A percentile compares a stretch with the other conserved stretches of the same genome.
Evolutionary conservation across 2,329 filamentous ascomycete genomes (phyloP).

Genomic region (Alternaria burnsii): DNA sequence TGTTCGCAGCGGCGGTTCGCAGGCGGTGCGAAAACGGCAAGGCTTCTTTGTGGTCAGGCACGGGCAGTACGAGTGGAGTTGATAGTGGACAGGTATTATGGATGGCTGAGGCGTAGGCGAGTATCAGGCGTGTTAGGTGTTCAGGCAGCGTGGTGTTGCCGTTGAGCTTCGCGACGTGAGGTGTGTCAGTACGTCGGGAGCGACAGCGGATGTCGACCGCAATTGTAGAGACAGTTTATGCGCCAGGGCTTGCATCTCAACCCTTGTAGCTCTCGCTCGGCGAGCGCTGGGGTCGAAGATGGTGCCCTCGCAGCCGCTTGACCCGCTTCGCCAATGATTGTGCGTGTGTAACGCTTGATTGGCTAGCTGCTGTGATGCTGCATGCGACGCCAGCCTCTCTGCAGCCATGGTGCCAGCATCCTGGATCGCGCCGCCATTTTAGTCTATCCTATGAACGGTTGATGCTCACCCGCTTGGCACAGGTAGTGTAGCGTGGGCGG

Average conservation of each 20-base stretch:
- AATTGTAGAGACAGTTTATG: conserved; percentile 49
- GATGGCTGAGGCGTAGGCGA: conserved; percentile 43
- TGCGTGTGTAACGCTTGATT: conserved; percentile 21
- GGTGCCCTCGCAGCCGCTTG: conserved; percentile 36
- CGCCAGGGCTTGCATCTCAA: conserved; percentile 27
- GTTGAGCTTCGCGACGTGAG: conserved; percentile 43
- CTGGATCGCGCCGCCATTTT: conserved; percentile 24
- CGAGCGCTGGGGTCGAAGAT: conserved; percentile 16
- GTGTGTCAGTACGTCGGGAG: conserved; percentile 44
- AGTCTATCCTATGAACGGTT: conserved; percentile 27
- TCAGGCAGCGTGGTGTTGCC: conserved; percentile 37
- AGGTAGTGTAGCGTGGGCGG: conserved; percentile 19
- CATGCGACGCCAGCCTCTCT: conserved; percentile 30
- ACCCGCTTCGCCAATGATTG: conserved; percentile 18
- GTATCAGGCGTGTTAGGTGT: conserved; percentile 47
- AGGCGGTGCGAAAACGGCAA: conserved; percentile 25
- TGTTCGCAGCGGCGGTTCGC: conserved; percentile 22
- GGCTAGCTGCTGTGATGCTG: conserved; percentile 32
- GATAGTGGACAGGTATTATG: conserved; percentile 19
- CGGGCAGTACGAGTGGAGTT: conserved; percentile 13
- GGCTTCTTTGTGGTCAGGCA: conserved; percentile 33
- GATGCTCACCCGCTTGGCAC: conserved; percentile 23
- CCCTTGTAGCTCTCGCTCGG: conserved; percentile 9
- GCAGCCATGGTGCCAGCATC: conserved; percentile 29
- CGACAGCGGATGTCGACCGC: conserved; percentile 38